phyloP scores from a whole-genome alignment of 305 asterid species.

The Plantago rigida region DNA sequence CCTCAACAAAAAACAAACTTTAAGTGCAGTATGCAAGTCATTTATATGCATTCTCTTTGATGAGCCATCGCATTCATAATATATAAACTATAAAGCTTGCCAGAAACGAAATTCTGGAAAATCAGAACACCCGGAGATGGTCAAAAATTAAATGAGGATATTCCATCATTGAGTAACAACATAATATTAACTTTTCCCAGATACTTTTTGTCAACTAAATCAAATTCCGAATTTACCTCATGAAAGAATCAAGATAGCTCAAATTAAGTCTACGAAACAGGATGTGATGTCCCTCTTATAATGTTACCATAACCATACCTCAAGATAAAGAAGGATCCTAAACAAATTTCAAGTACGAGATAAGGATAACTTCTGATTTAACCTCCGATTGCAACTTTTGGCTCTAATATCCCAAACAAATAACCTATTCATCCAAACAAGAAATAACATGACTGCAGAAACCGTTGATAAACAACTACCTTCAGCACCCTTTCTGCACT shows the following conservation, averaged over 20 bases:
- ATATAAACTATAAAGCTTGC: neutral
- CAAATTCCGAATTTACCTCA: neutral
- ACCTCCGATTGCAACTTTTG: neutral
- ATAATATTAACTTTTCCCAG: too few relatives aligned
- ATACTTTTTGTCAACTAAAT: neutral
- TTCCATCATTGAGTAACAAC: neutral
- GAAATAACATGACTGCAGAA: constrained; percentile 15
- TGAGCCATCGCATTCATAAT: constrained; percentile 11
- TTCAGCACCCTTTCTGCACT: constrained; percentile 57
- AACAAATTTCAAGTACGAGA: neutral
- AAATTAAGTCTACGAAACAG: neutral
- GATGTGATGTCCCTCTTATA: neutral
- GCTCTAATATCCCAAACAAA: neutral
- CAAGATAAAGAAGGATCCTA: neutral
- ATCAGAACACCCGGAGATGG: constrained; percentile 8
- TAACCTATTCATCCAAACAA: constrained; percentile 13
- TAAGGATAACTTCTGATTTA: neutral
- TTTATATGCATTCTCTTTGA: constrained; percentile 16
- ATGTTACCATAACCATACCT: neutral
- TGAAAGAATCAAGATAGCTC: neutral
- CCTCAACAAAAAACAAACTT: constrained; percentile 14
- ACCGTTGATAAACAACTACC: constrained; percentile 39
- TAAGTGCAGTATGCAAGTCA: constrained; percentile 3
- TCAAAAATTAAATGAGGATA: neutral
- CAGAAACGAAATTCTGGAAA: constrained; percentile 7